Percentiles rank a stretch among this genome's conserved stretches.
Evolutionary conservation across 352 stramenopile genomes (phyloP).

Genomic region (Globisporangium cystogenes): DNA sequence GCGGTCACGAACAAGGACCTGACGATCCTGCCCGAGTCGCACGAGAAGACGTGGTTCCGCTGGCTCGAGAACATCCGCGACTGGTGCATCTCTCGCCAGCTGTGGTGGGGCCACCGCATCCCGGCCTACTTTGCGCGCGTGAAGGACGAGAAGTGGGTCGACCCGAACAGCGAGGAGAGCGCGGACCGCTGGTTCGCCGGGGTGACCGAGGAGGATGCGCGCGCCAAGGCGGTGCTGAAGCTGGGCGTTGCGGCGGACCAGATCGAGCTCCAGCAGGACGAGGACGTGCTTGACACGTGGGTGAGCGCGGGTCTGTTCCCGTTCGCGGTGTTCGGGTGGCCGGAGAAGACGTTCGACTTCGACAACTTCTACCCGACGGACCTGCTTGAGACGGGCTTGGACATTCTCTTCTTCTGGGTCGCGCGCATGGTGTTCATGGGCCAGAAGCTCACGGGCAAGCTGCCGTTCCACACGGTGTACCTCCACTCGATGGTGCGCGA

Average conservation of each 20-base stretch:
- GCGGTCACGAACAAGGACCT: slow-evolving; percentile 82
- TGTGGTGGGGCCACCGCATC: slow-evolving; percentile 99
- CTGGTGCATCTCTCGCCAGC: slow-evolving; percentile 99
- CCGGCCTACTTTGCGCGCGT: slow-evolving; percentile 97
- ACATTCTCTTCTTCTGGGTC: slow-evolving; percentile 99
- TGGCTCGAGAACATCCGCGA: slow-evolving; percentile 99
- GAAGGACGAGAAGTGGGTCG: slow-evolving; percentile 63
- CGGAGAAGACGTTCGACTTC: slow-evolving; percentile 57
- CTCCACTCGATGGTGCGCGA: slow-evolving; percentile 98
- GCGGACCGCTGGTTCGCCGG: slow-evolving; percentile 71
- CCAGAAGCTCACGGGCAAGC: slow-evolving; percentile 95
- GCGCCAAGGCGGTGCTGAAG: slow-evolving; percentile 75
- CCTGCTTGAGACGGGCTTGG: slow-evolving; percentile 98
- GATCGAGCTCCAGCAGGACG: slow-evolving; percentile 94
- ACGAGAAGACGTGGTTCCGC: slow-evolving; percentile 96
- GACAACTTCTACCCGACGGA: slow-evolving; percentile 95
- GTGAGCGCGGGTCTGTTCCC: slow-evolving; percentile 98
- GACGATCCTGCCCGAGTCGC: slow-evolving; percentile 68
- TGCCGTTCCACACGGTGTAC: slow-evolving; percentile 97
- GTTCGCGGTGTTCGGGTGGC: slow-evolving; percentile 84
- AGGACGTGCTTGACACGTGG: slow-evolving; percentile 99
- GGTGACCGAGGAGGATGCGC: slow-evolving; percentile 83
- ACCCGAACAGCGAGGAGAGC: slow-evolving; percentile 64
- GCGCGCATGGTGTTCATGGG: slow-evolving; percentile 96
- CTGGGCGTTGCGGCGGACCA: slow-evolving; percentile 49